Evolutionary conservation across 805 yeast genomes (phyloP).

Genomic region (Ogataea populi-albae): DNA sequence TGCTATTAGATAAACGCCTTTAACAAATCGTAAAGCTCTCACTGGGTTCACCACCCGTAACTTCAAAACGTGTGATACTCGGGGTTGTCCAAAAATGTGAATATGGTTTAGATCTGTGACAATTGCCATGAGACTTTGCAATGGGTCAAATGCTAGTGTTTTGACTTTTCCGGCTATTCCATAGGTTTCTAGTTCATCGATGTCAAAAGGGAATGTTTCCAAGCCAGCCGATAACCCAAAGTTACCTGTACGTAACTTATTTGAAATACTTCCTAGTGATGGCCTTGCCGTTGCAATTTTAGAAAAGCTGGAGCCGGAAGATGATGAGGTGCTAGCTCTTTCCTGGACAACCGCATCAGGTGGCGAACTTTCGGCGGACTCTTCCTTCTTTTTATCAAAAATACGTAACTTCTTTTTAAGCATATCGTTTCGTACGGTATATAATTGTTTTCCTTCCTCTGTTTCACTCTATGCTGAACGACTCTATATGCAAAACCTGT

Average conservation of each 20-base stretch:
- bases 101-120: slow-evolving; percentile 70
- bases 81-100: slow-evolving; percentile 79
- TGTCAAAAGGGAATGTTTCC: slow-evolving; percentile 25
- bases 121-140: slow-evolving; percentile 80
- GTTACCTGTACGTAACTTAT: slow-evolving; percentile 14
- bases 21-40: slow-evolving; percentile 59
- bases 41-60: slow-evolving; percentile 51
- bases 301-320: slow-evolving; percentile 8
- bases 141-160: slow-evolving; percentile 78
- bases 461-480: no score
- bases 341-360: not conserved
- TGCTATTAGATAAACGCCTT: slow-evolving; percentile 78
- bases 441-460: not conserved
- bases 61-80: slow-evolving; percentile 67
- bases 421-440: slow-evolving; percentile 11
- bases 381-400: slow-evolving; percentile 13
- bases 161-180: slow-evolving; percentile 66
- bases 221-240: slow-evolving; percentile 31
- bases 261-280: slow-evolving; percentile 6
- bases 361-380: slow-evolving; percentile 1
- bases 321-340: slow-evolving; percentile 1
- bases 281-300: slow-evolving; percentile 12
- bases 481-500: no score
- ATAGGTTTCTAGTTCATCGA: slow-evolving; percentile 38
- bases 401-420: slow-evolving; percentile 19